phyloP scores from a whole-genome alignment of 139 green algal genomes.

The Desmodesmus armatus region DNA sequence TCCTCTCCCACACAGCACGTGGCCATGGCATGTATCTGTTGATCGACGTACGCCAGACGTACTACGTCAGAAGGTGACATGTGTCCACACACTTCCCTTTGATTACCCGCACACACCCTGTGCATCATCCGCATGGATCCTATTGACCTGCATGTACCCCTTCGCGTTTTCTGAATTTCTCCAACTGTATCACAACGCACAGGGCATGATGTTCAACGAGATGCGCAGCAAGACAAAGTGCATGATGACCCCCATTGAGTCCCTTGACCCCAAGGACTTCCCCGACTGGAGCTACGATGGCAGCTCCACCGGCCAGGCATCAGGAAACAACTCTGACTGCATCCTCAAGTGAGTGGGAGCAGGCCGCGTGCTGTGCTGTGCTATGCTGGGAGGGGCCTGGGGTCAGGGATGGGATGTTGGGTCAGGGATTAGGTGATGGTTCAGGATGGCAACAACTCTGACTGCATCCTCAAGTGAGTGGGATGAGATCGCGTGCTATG shows the following conservation, averaged over 20 bases:
- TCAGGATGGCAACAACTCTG: constrained; percentile 92
- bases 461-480: constrained; percentile 88
- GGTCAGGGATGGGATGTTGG: not conserved
- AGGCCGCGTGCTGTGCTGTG: not conserved
- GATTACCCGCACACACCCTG: too few species aligned
- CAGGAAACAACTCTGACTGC: constrained; percentile 94
- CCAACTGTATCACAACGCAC: constrained; percentile 24
- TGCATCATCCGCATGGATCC: too few species aligned
- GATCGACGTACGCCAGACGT: too few species aligned
- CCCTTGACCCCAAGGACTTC: constrained; percentile 77
- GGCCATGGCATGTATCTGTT: too few species aligned
- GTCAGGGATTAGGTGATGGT: not conserved
- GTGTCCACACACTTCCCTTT: too few species aligned
- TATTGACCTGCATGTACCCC: too few species aligned
- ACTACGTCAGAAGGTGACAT: too few species aligned
- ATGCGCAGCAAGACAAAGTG: constrained; percentile 95
- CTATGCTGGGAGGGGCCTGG: not conserved
- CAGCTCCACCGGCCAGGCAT: constrained; percentile 87
- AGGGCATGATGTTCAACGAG: constrained; percentile 94
- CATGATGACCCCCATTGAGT: constrained; percentile 76
- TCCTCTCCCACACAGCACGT: too few species aligned
- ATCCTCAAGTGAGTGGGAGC: constrained; percentile 75
- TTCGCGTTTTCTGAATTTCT: not conserved
- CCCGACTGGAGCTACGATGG: constrained; percentile 92
- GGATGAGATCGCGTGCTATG: not conserved